These are phyloP conservation scores for Ganoderma multipileum DNA, from an alignment of 1,284 basidiomycete species.

Conservation along the genomic window DNA sequence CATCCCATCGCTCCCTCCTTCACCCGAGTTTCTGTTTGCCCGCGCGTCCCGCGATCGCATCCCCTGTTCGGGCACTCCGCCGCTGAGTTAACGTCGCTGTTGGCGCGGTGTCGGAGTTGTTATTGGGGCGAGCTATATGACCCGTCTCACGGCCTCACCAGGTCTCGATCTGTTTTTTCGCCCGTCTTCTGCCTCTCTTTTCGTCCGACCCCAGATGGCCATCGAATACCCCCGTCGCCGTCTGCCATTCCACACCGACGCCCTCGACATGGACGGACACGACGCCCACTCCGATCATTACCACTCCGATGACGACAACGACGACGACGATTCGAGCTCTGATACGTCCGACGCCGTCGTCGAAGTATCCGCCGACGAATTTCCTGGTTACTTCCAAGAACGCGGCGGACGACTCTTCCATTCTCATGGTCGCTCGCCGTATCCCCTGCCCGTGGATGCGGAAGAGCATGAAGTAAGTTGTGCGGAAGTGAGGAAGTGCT, in stretches of 20 bases:
- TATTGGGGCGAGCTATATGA: constrained; percentile 28
- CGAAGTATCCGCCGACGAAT: constrained; percentile 54
- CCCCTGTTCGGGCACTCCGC: constrained; percentile 32
- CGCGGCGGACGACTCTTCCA: constrained; percentile 66
- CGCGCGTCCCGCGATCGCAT: constrained; percentile 22
- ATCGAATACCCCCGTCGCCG: constrained; percentile 24
- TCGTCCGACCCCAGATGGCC: constrained; percentile 30
- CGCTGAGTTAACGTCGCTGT: constrained; percentile 39
- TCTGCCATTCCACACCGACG: constrained; percentile 16
- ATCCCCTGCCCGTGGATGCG: constrained; percentile 72
- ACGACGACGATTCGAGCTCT: constrained; percentile 42
- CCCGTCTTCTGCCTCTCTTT: constrained; percentile 24
- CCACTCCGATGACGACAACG: constrained; percentile 17
- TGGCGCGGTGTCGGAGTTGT: constrained; percentile 37
- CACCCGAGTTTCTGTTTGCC: constrained; percentile 8
- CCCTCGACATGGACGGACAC: constrained; percentile 20
- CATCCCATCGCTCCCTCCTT: constrained; percentile 15
- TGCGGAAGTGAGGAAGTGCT: not conserved
- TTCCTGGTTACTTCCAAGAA: constrained; percentile 63
- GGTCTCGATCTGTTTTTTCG: constrained; percentile 24
- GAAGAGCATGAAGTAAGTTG: constrained; percentile 63
- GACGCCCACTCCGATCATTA: constrained; percentile 16
- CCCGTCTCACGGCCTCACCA: constrained; percentile 28
- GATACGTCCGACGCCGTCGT: constrained; percentile 51
- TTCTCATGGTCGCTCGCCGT: constrained; percentile 64